phyloP scores from a whole-genome alignment of 768 basidiomycete species.

The Xanthoconium purpureum region DNA sequence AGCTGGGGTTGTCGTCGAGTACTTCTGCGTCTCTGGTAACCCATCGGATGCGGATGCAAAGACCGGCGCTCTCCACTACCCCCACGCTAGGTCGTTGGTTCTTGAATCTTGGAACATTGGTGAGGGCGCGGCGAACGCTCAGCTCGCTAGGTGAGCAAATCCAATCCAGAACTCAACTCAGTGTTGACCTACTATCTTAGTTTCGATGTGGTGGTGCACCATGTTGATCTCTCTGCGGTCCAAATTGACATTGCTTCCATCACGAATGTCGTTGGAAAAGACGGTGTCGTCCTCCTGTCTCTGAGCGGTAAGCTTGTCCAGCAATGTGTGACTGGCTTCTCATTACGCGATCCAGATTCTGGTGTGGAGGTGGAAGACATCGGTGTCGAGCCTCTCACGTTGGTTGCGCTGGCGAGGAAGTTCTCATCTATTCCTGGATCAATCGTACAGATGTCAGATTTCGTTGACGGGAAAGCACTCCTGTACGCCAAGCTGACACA shows the following conservation, averaged over 20 bases:
- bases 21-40: slow-evolving; percentile 17
- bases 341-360: slow-evolving; percentile 13
- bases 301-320: slow-evolving; percentile 17
- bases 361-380: slow-evolving; percentile 13
- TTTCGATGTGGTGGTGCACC: slow-evolving; percentile 15
- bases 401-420: slow-evolving; percentile 7
- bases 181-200: not conserved
- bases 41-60: slow-evolving; percentile 25
- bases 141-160: slow-evolving; percentile 11
- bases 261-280: slow-evolving; percentile 21
- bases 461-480: slow-evolving; percentile 9
- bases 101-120: slow-evolving; percentile 20
- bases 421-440: slow-evolving; percentile 13
- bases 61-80: slow-evolving; percentile 10
- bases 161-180: not conserved
- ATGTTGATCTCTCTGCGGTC: slow-evolving; percentile 20
- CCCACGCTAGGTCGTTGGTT: slow-evolving; percentile 14
- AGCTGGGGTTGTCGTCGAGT: slow-evolving; percentile 14
- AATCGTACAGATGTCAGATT: slow-evolving; percentile 9
- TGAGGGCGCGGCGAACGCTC: not conserved
- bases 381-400: slow-evolving; percentile 13
- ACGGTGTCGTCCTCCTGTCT: slow-evolving; percentile 23
- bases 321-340: not conserved
- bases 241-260: slow-evolving; percentile 21
- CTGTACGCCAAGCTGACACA: slow-evolving; percentile 14